Evolutionary conservation across 129 eudicot genomes (phyloP), one percentile per base, ranked within the genome.

Genomic region (Flaveria brownii): DNA sequence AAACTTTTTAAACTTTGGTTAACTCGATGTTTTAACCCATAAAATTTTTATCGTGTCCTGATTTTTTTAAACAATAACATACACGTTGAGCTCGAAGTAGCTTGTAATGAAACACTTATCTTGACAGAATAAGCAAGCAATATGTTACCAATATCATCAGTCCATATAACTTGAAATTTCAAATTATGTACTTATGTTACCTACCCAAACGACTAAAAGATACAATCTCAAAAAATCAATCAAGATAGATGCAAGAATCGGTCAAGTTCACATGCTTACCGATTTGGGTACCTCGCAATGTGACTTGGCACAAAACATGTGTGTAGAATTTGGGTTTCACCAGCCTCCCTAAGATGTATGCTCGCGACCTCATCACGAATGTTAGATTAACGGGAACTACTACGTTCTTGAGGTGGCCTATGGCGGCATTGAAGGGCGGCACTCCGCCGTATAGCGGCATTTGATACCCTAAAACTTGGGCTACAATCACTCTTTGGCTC

Each of bases 391-490:
- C 73, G 1, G 90, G 93, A 60, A 92, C 94, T 7, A 87, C 66
- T 17, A 86, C 80, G n/a, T 76, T 83, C 70, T 84, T 83, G 1
- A 77, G 77, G 57, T 72, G 84, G 74, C 85, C 85, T 17, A 84
- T 90, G 42, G 80, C 85, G 7, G 86, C 89, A 69, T 30, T 80
- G 39, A 92, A 79, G 36, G 83, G 83, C 2, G 96, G 78, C 65
- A 92, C 86, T 17, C 86, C 91, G 4, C 98, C 98, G 42, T 92
- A 92, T 0, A 92, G 86, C 8, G 98, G 98, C 84, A 86, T 84
- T 61, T 92, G 98, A 68, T 84, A 70, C 55, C 94, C 90, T 63
- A 71, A 67, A 64, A 92, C 82, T 26, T 70, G 84, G 0, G 83
- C 87, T 10, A 78, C 62, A 52, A 86, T 72, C 28, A 54, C 82